phyloP scores from a whole-genome alignment of 2,329 filamentous ascomycete genomes.

The Aspergillus uvarum region DNA sequence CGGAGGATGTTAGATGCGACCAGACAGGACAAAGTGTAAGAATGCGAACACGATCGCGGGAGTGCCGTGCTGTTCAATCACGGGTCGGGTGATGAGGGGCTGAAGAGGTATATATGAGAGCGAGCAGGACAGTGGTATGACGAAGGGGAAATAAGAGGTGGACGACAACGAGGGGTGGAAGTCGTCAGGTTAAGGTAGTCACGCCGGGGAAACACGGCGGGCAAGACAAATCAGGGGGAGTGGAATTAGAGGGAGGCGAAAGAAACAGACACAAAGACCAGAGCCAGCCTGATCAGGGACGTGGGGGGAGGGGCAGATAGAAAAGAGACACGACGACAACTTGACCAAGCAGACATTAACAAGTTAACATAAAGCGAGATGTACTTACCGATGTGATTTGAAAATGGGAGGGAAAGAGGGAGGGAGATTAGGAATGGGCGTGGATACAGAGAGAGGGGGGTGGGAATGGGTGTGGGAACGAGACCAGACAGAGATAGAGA shows the following conservation, averaged over 20 bases:
- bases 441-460: constrained; percentile 12
- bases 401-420: constrained; percentile 10
- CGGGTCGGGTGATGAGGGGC: background rate
- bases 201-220: constrained; percentile 20
- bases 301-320: background rate
- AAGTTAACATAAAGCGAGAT: constrained; percentile 11
- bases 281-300: background rate
- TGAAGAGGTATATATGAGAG: background rate
- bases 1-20: constrained; percentile 21
- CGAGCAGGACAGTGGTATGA: constrained; percentile 10
- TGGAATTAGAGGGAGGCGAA: constrained; percentile 4
- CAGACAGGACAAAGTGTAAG: constrained; percentile 8
- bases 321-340: background rate
- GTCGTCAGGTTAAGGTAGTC: constrained; percentile 14
- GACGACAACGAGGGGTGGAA: constrained; percentile 14
- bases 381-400: constrained; percentile 5
- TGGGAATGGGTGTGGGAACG: constrained; percentile 11
- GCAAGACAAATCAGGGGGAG: constrained; percentile 20
- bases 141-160: constrained; percentile 15
- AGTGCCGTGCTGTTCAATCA: background rate
- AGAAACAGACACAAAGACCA: constrained; percentile 2
- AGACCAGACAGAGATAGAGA: background rate
- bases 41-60: constrained; percentile 1
- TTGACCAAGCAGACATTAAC: constrained; percentile 6
- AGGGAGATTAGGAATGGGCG: constrained; percentile 18